Conservation (phyloP, 352 stramenopile species). For the Elongisporangium anandrum region DNA sequence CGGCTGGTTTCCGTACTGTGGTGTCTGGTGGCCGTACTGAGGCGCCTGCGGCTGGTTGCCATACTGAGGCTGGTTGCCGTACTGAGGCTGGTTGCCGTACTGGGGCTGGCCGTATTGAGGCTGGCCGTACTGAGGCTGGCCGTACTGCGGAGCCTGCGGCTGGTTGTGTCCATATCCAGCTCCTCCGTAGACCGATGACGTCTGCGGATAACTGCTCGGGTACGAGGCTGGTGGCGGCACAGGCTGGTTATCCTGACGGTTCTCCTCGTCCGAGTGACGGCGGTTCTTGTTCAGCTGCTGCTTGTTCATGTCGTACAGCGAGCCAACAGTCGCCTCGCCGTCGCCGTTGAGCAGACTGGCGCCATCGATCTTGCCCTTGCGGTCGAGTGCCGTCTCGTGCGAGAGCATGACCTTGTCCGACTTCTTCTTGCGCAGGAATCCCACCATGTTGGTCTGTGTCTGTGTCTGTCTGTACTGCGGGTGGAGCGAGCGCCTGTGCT, state of each 20-base stretch:
- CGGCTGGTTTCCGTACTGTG: conserved; percentile 9
- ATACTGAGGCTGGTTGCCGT: conserved; percentile 21
- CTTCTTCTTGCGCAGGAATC: conserved; percentile 86
- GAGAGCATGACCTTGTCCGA: conserved; percentile 64
- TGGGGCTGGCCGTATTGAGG: conserved; percentile 12
- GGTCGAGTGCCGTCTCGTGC: conserved; percentile 71
- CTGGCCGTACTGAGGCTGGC: conserved; percentile 17
- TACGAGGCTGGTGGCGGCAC: conserved; percentile 5
- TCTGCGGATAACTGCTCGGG: conserved; percentile 27
- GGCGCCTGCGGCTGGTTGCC: conserved; percentile 14
- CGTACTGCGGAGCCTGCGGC: conserved; percentile 46
- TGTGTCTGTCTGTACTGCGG: conserved; percentile 4
- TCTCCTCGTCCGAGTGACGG: conserved; percentile 66
- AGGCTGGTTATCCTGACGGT: conserved; percentile 24
- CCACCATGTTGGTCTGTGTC: conserved; percentile 37
- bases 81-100: conserved; percentile 14
- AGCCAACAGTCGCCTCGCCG: conserved; percentile 62
- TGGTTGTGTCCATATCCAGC: conserved; percentile 43
- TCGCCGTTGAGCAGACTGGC: conserved; percentile 80
- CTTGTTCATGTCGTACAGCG: conserved; percentile 67
- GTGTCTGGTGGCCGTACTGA: conserved; percentile 11
- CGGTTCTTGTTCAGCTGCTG: conserved; percentile 27
- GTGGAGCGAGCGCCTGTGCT: neutral
- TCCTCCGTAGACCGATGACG: conserved; percentile 7
- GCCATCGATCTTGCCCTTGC: conserved; percentile 81